These are phyloP conservation scores for Solanum aculeatissimum DNA, from an alignment of 305 asterid genomes.

Conservation along the genomic window DNA sequence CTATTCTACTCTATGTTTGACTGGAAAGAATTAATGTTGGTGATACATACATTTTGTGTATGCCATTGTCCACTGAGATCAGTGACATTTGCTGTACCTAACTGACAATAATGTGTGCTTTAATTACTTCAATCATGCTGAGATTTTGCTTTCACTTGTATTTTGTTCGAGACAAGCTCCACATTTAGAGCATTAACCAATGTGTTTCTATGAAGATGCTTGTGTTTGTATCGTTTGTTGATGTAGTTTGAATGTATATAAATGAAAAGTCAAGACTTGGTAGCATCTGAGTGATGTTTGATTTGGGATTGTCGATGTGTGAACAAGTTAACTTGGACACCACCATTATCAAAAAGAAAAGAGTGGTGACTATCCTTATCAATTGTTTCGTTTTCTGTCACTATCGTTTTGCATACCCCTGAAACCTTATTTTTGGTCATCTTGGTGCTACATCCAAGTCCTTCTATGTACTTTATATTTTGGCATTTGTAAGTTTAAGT, in stretches of 20 bases:
- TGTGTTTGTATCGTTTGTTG: not conserved
- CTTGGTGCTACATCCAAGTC: not conserved
- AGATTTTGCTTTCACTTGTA: not conserved
- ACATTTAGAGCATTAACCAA: not conserved
- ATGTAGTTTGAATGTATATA: not conserved
- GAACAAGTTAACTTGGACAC: not conserved
- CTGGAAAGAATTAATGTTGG: not conserved
- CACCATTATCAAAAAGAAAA: not conserved
- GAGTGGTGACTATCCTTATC: not conserved
- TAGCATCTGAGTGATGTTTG: not conserved
- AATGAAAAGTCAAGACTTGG: not conserved
- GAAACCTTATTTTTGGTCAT: not conserved
- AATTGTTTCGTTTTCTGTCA: not conserved
- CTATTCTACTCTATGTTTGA: not conserved
- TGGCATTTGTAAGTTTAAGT: not conserved
- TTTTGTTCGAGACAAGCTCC: not conserved
- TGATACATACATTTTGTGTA: not conserved
- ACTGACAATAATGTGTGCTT: not conserved
- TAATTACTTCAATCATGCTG: not conserved
- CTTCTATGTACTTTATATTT: not conserved
- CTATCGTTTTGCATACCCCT: not conserved
- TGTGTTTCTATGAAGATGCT: not conserved
- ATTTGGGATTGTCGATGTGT: not conserved
- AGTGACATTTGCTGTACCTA: not conserved
- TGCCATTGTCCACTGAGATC: not conserved